Evolutionary conservation across 176 grass and related monocot species (phyloP), one percentile per base, ranked within the genome.

Genomic region (Chloris gayana): DNA sequence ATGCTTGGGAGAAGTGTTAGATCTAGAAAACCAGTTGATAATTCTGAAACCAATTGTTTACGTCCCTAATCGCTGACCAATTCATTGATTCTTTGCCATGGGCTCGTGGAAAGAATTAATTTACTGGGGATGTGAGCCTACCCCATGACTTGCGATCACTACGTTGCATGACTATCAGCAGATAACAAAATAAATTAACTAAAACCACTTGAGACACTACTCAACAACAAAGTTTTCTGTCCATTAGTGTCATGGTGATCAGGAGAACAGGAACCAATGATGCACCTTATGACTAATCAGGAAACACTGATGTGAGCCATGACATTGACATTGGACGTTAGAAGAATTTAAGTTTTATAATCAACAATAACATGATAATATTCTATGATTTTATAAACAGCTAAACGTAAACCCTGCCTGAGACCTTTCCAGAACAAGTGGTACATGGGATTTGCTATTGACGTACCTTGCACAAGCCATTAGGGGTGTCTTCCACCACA

Each of bases 401-500:
- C 45, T 68, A 54, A 67, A 81, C 3, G 8, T 9, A 76, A 65
- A 64, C 68, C 0, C 19, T 62, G n/a, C 25, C 46, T 65, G 41
- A 45, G 50, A 51, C 46, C 3, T 61, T 72, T 11, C 39, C 30
- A 54, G 38, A 77, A 33, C 44, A 79, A n/a, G 45, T 81, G 17
- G 7, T 45, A 45, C 44, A 31, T 27, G 44, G 49, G 31, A 62
- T 44, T 30, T 26, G 21, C 1, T 32, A 19, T 22, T 46, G 50
- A 56, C 13, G 31, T 93, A 95, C 96, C 92, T 99, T 93, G 75
- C 86, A 91, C 65, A 89, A 89, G 47, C 96, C 96, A 89, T 88
- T 82, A 26, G 83, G 76, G 71, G 82, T 85, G 67, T 99, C 93
- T 70, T 96, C 82, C 84, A 99, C 66, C 63, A 99, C 66, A 63